Percentiles rank a stretch among this genome's conserved stretches.
phyloP scores from a whole-genome alignment of 345 rosid genomes.

The Brassica incana region DNA sequence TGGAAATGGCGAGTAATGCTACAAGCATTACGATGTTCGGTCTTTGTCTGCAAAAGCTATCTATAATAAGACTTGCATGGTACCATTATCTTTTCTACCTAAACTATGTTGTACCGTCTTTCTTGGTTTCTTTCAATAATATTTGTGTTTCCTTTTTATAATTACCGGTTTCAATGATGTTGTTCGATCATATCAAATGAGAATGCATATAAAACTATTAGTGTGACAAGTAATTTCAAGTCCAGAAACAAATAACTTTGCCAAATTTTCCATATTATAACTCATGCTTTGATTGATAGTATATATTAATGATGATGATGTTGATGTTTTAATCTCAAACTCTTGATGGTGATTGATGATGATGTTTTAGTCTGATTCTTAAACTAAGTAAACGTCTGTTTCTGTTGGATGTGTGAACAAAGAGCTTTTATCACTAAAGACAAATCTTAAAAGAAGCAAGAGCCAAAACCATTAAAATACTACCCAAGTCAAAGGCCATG shows the following conservation, averaged over 20 bases:
- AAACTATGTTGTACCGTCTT: not conserved
- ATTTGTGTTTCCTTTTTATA: not conserved
- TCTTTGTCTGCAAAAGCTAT: no score
- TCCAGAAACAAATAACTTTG: not conserved
- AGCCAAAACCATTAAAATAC: no score
- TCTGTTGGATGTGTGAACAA: not conserved
- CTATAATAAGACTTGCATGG: no score
- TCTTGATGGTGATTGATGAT: not conserved
- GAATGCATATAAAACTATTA: not conserved
- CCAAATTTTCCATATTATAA: not conserved
- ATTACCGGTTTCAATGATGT: not conserved
- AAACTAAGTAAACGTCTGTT: not conserved
- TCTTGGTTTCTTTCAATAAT: not conserved
- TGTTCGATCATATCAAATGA: not conserved
- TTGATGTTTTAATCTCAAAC: not conserved
- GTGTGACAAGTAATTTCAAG: not conserved
- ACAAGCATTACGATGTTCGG: no score
- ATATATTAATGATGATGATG: not conserved
- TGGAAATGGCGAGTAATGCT: not conserved
- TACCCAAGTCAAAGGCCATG: no score
- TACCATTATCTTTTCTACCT: no score
- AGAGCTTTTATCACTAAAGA: no score
- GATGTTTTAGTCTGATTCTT: not conserved
- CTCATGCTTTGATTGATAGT: no score
- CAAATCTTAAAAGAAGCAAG: no score